Evolutionary conservation across 2,329 filamentous ascomycete genomes (phyloP).

Genomic region (Trichoderma endophyticum): DNA sequence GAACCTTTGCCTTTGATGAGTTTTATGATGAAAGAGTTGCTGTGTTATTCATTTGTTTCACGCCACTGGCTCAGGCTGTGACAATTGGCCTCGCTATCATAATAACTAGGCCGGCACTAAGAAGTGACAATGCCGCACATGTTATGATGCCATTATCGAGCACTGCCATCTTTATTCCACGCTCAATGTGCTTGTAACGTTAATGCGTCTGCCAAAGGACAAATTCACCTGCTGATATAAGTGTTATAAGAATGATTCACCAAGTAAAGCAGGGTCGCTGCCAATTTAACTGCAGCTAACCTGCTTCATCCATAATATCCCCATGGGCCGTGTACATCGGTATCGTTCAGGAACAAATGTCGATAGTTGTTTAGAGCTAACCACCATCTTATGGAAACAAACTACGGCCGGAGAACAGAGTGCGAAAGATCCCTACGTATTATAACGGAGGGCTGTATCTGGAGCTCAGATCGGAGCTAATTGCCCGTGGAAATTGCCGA

Average conservation of each 20-base stretch:
- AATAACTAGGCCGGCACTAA: neutral
- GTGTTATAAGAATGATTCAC: accelerated
- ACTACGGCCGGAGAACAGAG: neutral
- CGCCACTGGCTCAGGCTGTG: neutral
- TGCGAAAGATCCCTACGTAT: neutral
- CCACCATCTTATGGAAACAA: accelerated
- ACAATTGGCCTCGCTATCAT: neutral
- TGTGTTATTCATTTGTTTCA: neutral
- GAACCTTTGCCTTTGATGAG: neutral
- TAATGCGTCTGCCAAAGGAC: accelerated
- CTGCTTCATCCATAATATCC: neutral
- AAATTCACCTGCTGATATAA: neutral
- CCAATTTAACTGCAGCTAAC: neutral
- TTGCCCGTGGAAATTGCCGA: neutral
- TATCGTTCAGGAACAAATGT: neutral
- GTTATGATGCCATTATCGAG: neutral
- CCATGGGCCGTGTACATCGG: neutral
- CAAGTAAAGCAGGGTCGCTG: accelerated
- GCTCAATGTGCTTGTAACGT: neutral
- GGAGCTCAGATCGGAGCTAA: neutral
- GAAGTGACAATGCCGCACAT: neutral
- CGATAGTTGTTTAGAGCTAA: neutral
- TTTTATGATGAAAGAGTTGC: neutral
- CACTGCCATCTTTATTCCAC: neutral
- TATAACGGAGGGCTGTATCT: neutral